Conservation (phyloP, 2,329 filamentous ascomycete species). For the Pestalotiopsis sp. region DNA sequence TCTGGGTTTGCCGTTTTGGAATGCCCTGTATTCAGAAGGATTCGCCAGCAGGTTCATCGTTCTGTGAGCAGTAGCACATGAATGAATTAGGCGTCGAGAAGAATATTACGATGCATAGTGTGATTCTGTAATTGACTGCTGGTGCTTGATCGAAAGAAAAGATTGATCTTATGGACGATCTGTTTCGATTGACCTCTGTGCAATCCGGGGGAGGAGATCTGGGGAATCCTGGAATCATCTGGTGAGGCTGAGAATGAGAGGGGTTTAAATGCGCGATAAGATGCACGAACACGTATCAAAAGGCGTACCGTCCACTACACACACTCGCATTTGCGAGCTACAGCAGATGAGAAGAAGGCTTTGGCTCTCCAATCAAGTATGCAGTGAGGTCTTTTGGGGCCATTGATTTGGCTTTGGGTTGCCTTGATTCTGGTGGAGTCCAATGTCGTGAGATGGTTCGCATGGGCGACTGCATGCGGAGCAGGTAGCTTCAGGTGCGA, state of each 20-base stretch:
- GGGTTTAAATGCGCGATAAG: conserved; percentile 6
- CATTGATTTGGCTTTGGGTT: conserved; percentile 5
- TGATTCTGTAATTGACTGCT: background rate
- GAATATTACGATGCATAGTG: conserved; percentile 5
- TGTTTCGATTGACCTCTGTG: background rate
- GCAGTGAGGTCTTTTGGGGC: conserved; percentile 7
- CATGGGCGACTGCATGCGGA: conserved; percentile 6
- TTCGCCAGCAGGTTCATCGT: conserved; percentile 9
- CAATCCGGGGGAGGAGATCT: background rate
- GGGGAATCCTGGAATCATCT: background rate
- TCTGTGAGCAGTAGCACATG: background rate
- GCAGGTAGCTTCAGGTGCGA: conserved; percentile 1
- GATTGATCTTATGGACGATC: background rate
- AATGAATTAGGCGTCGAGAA: background rate
- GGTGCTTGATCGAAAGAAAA: background rate
- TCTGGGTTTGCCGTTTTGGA: background rate
- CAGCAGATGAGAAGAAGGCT: conserved; percentile 5
- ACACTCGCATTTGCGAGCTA: conserved; percentile 15
- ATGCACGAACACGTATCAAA: conserved; percentile 15
- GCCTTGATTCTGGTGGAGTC: conserved; percentile 2
- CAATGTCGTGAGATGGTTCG: conserved; percentile 8
- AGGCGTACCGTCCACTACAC: background rate
- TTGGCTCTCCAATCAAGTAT: conserved; percentile 15
- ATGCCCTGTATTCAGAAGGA: background rate
- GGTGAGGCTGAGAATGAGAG: conserved; percentile 10